Evolutionary conservation across 768 basidiomycete species (phyloP), one percentile per base, ranked within the genome.

Genomic region (Antrodiella citrinella): DNA sequence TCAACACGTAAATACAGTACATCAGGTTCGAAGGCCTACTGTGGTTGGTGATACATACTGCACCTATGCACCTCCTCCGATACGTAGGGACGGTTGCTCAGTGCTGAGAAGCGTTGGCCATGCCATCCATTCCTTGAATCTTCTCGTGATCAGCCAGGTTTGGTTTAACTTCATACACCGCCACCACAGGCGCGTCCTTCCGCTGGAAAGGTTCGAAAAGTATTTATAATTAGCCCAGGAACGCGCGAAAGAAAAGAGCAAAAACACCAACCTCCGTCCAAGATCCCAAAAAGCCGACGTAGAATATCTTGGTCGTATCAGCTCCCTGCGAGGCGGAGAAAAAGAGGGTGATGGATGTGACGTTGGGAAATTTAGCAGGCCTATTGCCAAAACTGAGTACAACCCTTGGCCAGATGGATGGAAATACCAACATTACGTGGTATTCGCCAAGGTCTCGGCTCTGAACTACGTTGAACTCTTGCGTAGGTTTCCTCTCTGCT

Each of bases 121-220:
- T 18, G 7, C 81, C 80, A 26, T 83, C 82, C 42, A 77, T 82
- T n/a, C 90, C 89, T 59, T 81, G 82, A 44, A 91, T 86, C 67
- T 90, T 91, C 53, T 81, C 75, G 57, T 95, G 93, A 62, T 95
- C 93, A 1, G 90, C 86, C 24, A 86, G 70, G 56, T 91, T 92
- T 7, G 93, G 87, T 55, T 87, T 85, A 0, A 86, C 69, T 65
- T 96, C 93, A 58, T 95, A 96, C 11, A 95, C 81, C 0, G 91
- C 84, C 49, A 94, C 77, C 35, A 90, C 75, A 1, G 92, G 89
- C 52, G 83, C 78, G 45, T 71, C 71, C 59, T 87, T 91, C 40
- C 85, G 76, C 90, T 94, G 58, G 30, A 12, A 38, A 48, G 39
- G 41, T 10, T 19, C 18, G 18, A 39, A 15, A 7, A 35, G n/a